Percentiles rank a stretch among this genome's conserved stretches.
Conservation (phyloP, 179 eudicot genomes). For the Spergularia azorica region DNA sequence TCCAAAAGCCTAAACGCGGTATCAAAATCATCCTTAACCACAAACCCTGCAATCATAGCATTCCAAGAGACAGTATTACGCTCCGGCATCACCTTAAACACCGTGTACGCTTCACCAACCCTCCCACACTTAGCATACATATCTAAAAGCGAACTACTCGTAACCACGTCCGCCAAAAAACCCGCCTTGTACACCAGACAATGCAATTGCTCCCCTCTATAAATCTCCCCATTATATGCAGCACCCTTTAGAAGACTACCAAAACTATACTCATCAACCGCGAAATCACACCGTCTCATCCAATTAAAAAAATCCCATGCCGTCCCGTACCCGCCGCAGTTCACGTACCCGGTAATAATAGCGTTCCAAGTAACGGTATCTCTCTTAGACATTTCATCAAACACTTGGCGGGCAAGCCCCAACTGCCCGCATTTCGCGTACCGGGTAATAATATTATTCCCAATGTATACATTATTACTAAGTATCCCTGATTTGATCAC, state of each 20-base stretch:
- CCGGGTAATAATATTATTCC: constrained; percentile 45
- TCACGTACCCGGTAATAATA: constrained; percentile 62
- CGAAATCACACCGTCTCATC: constrained; percentile 52
- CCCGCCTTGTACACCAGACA: constrained; percentile 53
- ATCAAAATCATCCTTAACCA: constrained; percentile 40
- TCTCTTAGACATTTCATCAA: constrained; percentile 68
- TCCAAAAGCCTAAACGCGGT: constrained; percentile 46
- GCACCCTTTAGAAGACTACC: constrained; percentile 72
- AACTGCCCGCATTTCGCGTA: constrained; percentile 50
- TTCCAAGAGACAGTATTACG: constrained; percentile 70
- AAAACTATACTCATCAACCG: constrained; percentile 60
- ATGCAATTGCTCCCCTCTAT: constrained; percentile 65
- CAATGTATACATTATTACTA: constrained; percentile 39
- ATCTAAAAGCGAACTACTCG: constrained; percentile 68
- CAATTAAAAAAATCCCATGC: constrained; percentile 50
- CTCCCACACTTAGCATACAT: constrained; percentile 75
- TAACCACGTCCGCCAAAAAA: constrained; percentile 44
- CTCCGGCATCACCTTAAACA: constrained; percentile 50
- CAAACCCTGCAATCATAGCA: constrained; percentile 72
- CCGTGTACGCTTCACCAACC: constrained; percentile 53
- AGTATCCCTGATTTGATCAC: constrained; percentile 51
- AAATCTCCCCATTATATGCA: constrained; percentile 40
- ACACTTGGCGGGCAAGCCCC: constrained; percentile 55
- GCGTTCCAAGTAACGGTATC: constrained; percentile 80
- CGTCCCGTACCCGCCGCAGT: constrained; percentile 35